A percentile compares a stretch with the other conserved stretches of the same genome.
Evolutionary conservation across 164 flowering plant genomes (phyloP).

Genomic region (Aristolochia fimbriata): DNA sequence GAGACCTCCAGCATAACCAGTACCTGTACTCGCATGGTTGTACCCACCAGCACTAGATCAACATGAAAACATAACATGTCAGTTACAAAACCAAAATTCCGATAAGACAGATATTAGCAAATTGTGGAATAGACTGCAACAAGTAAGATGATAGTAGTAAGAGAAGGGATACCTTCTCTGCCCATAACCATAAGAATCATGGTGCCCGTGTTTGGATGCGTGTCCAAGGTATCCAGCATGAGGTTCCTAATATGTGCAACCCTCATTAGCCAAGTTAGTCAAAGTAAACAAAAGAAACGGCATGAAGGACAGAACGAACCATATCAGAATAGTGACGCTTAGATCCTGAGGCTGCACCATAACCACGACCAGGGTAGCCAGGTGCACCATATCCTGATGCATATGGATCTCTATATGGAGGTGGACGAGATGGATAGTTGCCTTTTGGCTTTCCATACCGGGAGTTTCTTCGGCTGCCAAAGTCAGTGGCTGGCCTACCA

Average conservation of each 20-base stretch:
- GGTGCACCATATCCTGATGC: slow-evolving; percentile 15
- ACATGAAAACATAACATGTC: background rate
- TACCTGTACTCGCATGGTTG: slow-evolving; percentile 14
- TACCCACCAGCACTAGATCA: slow-evolving; percentile 18
- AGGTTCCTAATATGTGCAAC: slow-evolving; percentile 22
- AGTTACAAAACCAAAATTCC: background rate
- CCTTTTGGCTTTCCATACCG: slow-evolving; percentile 10
- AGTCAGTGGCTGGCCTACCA: slow-evolving; percentile 12
- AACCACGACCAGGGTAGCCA: slow-evolving; percentile 14
- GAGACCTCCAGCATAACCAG: slow-evolving; percentile 25
- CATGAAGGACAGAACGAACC: slow-evolving; percentile 16
- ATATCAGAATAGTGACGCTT: slow-evolving; percentile 20
- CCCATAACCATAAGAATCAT: slow-evolving; percentile 18
- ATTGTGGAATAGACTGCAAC: background rate
- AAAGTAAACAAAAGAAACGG: background rate
- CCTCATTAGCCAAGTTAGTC: slow-evolving; percentile 1
- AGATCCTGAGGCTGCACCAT: slow-evolving; percentile 24
- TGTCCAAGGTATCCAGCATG: slow-evolving; percentile 36
- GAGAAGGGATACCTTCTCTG: slow-evolving; percentile 15
- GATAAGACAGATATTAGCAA: background rate
- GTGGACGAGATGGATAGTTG: slow-evolving; percentile 4
- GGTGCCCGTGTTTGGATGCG: slow-evolving; percentile 12
- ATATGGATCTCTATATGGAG: slow-evolving; percentile 16
- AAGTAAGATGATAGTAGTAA: background rate
- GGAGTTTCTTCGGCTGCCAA: slow-evolving; percentile 16